phyloP scores from a whole-genome alignment of 202 grass and related monocot species.

The Panicum hallii region DNA sequence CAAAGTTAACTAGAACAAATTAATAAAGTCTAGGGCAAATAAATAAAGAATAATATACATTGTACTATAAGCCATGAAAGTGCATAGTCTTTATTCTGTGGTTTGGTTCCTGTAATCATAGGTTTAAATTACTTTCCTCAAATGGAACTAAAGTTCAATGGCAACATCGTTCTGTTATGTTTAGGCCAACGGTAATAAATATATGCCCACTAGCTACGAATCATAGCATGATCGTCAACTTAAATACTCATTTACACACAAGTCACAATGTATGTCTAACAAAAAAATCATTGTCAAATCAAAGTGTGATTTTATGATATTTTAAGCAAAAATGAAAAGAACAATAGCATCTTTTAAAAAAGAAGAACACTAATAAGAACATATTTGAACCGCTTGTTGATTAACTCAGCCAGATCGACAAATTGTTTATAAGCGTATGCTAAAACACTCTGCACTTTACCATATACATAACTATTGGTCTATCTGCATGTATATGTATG shows the following conservation, averaged over 20 bases:
- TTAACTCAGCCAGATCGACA: neutral
- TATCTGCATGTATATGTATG: neutral
- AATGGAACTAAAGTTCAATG: constrained; percentile 6
- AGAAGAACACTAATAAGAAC: neutral
- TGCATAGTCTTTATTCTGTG: neutral
- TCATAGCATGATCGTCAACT: neutral
- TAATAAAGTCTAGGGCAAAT: neutral
- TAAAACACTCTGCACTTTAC: neutral
- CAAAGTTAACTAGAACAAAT: neutral
- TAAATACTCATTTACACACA: neutral
- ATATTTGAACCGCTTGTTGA: neutral
- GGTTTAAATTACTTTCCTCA: neutral
- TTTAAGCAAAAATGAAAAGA: neutral
- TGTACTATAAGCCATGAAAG: neutral
- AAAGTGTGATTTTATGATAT: neutral
- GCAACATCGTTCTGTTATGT: neutral
- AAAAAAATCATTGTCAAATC: neutral
- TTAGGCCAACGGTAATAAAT: neutral
- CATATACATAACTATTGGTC: neutral
- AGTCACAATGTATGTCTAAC: neutral
- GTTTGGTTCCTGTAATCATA: neutral
- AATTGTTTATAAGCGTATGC: neutral
- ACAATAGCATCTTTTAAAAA: neutral
- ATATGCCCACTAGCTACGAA: constrained; percentile 19
- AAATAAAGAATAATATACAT: neutral